Percentiles rank a stretch among this genome's conserved stretches.
phyloP scores from a whole-genome alignment of 768 basidiomycete genomes.

The Rhizopogon sp. region DNA sequence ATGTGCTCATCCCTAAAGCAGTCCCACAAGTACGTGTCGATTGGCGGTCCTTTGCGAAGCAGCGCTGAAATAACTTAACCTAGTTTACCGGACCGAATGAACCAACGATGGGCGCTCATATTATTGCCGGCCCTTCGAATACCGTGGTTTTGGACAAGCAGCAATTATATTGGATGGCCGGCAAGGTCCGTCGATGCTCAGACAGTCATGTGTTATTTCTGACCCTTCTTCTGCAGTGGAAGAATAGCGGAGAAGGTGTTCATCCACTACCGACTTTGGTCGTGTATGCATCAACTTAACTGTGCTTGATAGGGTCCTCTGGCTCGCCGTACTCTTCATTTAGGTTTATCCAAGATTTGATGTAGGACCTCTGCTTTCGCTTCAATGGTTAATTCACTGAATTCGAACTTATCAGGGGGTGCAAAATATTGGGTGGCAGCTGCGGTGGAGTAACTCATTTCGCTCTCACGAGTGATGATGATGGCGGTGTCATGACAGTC shows the following conservation, averaged over 20 bases:
- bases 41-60: background rate
- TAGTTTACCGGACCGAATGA: conserved; percentile 75
- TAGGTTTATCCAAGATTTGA: conserved; percentile 81
- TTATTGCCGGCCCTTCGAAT: conserved; percentile 79
- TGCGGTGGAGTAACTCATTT: conserved; percentile 92
- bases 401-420: conserved; percentile 47
- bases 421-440: conserved; percentile 62
- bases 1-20: conserved; percentile 71
- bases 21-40: conserved; percentile 63
- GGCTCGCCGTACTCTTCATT: conserved; percentile 88
- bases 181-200: conserved; percentile 44
- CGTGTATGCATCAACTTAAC: conserved; percentile 2
- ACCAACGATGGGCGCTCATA: conserved; percentile 50
- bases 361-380: conserved; percentile 37
- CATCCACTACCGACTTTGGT: background rate
- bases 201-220: background rate
- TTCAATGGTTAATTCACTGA: background rate
- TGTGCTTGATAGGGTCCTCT: conserved; percentile 61
- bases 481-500: conserved; percentile 74
- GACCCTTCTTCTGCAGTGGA: conserved; percentile 58
- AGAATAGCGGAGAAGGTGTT: conserved; percentile 88
- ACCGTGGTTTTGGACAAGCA: conserved; percentile 82
- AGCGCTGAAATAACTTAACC: background rate
- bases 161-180: conserved; percentile 85
- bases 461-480: conserved; percentile 70